Evolutionary conservation across 345 rosid species (phyloP), one percentile per base, ranked within the genome.

Genomic region (Salix udensis): DNA sequence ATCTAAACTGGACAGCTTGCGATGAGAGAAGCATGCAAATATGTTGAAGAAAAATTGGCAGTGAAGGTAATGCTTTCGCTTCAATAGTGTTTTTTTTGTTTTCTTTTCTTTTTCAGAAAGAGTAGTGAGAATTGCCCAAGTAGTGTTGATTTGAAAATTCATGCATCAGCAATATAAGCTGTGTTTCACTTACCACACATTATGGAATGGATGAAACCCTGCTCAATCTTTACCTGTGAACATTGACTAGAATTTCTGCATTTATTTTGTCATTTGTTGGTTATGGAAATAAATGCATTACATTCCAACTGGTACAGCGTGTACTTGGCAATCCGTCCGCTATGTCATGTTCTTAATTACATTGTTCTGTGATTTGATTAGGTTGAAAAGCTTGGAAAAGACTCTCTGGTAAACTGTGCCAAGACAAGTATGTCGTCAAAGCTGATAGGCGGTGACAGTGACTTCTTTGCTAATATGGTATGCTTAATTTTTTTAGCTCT

Each of bases 341-440:
- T 10, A n/a, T n/a, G 28, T 55, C 0, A n/a, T 18, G 42, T 0
- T 68, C 53, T 4, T 40, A n/a, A 40, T 68, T 39, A 12, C 1
- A n/a, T 68, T 3, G 37, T 21, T 23, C 42, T 14, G 37, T 71
- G 42, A 21, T 52, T 71, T 78, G 60, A n/a, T 13, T 67, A 94
- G 98, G 97, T 94, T 84, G 98, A 96, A 82, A 96, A 94, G 85
- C 95, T 96, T 50, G 97, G 98, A 70, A 96, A 92, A 79, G 93
- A 87, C 82, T 92, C 96, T 80, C 83, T 96, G 55, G 82, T 96
- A 64, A 96, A 94, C 82, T 94, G 95, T 83, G 99, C 98, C 55
- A 96, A 96, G 83, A 96, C 98, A 68, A 94, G 97, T 86, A 94
- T 96, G 97, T 96, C 99, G 72, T 96, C 99, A 3, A 96, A 94